phyloP scores from a whole-genome alignment of 1,284 basidiomycete species.

The Fomes fomentarius region DNA sequence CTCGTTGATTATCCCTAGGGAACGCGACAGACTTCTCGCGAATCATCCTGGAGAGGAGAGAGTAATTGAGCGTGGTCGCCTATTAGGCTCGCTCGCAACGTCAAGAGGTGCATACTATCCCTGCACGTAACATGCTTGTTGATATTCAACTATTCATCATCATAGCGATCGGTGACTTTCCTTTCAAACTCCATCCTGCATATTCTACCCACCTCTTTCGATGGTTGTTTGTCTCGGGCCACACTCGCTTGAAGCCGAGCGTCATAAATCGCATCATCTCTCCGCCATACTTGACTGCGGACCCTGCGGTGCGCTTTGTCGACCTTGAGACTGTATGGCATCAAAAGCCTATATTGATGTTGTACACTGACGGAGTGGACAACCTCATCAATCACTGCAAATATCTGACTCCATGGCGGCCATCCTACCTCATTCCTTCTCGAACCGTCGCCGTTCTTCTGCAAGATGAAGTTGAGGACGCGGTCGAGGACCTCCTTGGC shows the following conservation, averaged over 20 bases:
- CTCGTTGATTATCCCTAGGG: background rate
- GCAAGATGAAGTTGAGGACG: slow-evolving; percentile 8
- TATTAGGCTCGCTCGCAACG: slow-evolving; percentile 2
- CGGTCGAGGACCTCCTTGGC: slow-evolving; percentile 8
- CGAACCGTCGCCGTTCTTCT: slow-evolving; percentile 5
- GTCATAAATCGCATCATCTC: slow-evolving; percentile 2
- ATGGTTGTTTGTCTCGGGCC: background rate
- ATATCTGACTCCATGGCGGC: slow-evolving; percentile 1
- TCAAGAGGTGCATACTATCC: slow-evolving; percentile 1
- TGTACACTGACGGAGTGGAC: slow-evolving; percentile 17
- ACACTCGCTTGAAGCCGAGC: background rate
- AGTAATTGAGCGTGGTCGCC: background rate
- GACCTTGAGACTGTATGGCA: slow-evolving; percentile 10
- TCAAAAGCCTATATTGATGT: slow-evolving; percentile 4
- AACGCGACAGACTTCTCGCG: background rate
- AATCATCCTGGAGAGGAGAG: background rate
- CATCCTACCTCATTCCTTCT: slow-evolving; percentile 1
- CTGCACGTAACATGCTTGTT: background rate
- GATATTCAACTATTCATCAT: background rate
- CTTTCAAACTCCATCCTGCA: slow-evolving; percentile 2
- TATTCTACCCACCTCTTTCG: slow-evolving; percentile 12
- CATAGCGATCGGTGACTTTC: slow-evolving; percentile 12
- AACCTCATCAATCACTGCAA: slow-evolving; percentile 7
- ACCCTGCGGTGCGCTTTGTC: slow-evolving; percentile 10
- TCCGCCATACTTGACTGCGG: slow-evolving; percentile 12